Evolutionary conservation across 2,329 filamentous ascomycete species (phyloP), one percentile per base, ranked within the genome.

Genomic region (Ophiostoma ips): DNA sequence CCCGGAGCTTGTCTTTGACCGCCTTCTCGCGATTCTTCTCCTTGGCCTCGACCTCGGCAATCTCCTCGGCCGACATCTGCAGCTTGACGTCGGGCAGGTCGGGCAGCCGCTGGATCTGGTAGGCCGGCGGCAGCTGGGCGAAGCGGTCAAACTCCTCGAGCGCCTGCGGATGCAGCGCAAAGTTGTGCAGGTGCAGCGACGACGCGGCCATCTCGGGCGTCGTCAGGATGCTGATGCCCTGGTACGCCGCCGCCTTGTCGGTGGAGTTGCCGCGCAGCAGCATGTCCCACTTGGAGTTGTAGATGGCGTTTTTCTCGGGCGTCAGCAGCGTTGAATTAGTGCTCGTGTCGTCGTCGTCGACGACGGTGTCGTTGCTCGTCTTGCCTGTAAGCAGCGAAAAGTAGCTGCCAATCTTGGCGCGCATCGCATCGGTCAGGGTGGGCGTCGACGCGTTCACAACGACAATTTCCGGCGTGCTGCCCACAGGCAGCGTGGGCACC

Each of bases 191-290:
- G 24, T 55, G 35, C 16, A 55, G 40, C 1, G 55, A 55, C 36
- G 51, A 52, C 0, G 64, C 59, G 2, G 64, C 62, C 21, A 56
- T 58, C 48, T 63, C 61, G 1, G 65, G 64, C 0, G 61, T 66
- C 8, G 64, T 58, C 9, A 55, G 48, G 10, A 56, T 46, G 59
- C 52, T 43, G 50, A 58, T 13, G 46, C 55, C 50, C 24, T 51
- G 48, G 37, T 19, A 34, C 28, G 40, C 21, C 24, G 15, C 34
- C 34, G n/a, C n/a, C 3, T 13, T 12, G 30, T 33, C 30, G 4
- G n/a, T 31, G 11, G 8, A 10, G n/a, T n/a, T n/a, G n/a, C n/a
- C 45, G 24, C 15, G 38, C n/a, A 16, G 6, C 9, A 31, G 19
- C 30, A 11, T 3, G 15, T 18, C 18, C 43, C 43, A 45, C 43